Base-by-base conservation (phyloP, 2,329 filamentous ascomycete species). In the Aureobasidium uvarum region DNA sequence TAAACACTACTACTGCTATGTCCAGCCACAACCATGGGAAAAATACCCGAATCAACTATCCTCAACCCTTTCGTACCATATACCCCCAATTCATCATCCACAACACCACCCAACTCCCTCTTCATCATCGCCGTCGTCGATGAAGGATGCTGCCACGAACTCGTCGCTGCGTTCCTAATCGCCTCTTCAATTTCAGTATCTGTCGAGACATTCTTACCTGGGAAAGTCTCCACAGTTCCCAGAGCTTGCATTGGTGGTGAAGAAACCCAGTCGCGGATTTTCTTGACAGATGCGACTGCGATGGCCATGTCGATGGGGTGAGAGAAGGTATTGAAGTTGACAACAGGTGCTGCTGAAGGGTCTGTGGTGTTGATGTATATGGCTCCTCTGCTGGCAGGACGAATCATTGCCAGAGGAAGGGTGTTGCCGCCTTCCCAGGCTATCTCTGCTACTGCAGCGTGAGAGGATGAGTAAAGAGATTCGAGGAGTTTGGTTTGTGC, bases 401-500 rank as follows among this genome's bases (percentile, higher is more conserved):
- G 73, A n/a, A 77, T 75, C 11, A 71, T 70, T 23, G 78, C 68
- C 3, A 73, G 68, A 3, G 46, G 43, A 2, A 71, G 68, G 1
- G 70, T 72, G 2, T 69, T 68, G 1, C 67, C 64, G 1, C 76
- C 74, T 0, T 72, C 69, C 67, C 77, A 76, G 18, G 84, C 68
- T 0, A 81, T 73, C 70, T 85, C 83, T 0, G 76, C 79, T 3
- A 83, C 72, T 0, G 83, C 80, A 0, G 81, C 75, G 18, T 67
- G 68, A 64, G 76, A 67, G 0, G 75, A 70, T 58, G 75, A 73
- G 66, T 70, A 77, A 0, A 76, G 73, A 25, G 74, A 71, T 71
- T 83, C 83, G 13, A 85, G 75, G 8, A 84, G 72, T 54, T 81
- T 76, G 66, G 82, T 76, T 71, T 84, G 81, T 2, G 80, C 71